Percentiles rank a stretch among this genome's conserved stretches.
These are phyloP conservation scores for Metschnikowia continentalis DNA, from an alignment of 805 yeast species.

Conservation along the genomic window DNA sequence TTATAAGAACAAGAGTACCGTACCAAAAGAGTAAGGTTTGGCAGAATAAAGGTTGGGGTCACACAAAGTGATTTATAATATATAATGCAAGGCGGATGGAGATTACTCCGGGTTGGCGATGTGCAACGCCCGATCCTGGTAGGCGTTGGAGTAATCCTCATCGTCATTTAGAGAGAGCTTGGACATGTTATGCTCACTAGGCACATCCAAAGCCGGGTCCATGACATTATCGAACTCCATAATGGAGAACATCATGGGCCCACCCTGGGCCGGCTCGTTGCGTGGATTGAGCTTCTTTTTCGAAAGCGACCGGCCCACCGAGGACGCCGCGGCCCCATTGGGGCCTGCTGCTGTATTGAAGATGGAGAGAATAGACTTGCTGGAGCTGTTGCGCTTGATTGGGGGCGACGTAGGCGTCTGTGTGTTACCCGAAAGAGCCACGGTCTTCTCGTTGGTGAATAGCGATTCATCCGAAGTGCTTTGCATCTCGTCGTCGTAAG, in stretches of 20 bases:
- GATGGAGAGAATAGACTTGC: conserved; percentile 31
- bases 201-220: conserved; percentile 16
- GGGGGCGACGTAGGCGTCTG: conserved; percentile 9
- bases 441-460: conserved; percentile 19
- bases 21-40: conserved; percentile 4
- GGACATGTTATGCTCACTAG: conserved; percentile 13
- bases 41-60: not conserved
- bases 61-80: not conserved
- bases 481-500: conserved; percentile 37
- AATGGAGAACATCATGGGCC: conserved; percentile 32
- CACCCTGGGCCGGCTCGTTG: conserved; percentile 13
- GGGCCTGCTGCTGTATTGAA: conserved; percentile 15
- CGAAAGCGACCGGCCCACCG: conserved; percentile 26
- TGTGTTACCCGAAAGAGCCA: conserved; percentile 4
- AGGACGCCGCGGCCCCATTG: conserved; percentile 12
- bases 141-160: conserved; percentile 15
- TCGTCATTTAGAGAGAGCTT: conserved; percentile 17
- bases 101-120: conserved; percentile 16
- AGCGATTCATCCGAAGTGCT: conserved; percentile 31
- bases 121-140: conserved; percentile 15
- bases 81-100: not conserved
- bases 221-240: conserved; percentile 18
- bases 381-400: conserved; percentile 32
- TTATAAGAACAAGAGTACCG: conserved; percentile 16
- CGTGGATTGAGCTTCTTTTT: conserved; percentile 26